A percentile compares a stretch with the other conserved stretches of the same genome.
phyloP scores from a whole-genome alignment of 2,329 filamentous ascomycete genomes.

The Aspergillus persii region DNA sequence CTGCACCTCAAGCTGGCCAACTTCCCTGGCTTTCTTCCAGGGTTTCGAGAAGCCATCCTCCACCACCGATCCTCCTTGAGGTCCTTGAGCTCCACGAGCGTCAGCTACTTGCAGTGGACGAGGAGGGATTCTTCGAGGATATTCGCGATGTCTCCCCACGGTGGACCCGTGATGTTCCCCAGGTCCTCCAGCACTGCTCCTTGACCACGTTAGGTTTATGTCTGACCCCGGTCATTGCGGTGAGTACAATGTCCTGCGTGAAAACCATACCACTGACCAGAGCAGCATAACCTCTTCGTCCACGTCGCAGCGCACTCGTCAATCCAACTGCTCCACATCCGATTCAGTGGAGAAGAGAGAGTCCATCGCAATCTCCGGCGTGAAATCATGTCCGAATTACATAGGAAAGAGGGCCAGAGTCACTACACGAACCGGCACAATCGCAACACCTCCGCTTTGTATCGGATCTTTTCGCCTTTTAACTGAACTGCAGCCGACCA shows the following conservation, averaged over 20 bases:
- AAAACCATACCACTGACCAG: neutral
- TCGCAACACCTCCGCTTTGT: neutral
- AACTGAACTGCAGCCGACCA: neutral
- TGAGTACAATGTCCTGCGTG: constrained; percentile 2
- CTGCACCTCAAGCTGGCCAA: constrained; percentile 12
- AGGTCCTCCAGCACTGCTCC: constrained; percentile 3
- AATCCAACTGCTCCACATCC: constrained; percentile 9
- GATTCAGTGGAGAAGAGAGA: constrained; percentile 4
- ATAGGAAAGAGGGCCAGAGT: neutral
- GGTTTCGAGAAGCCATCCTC: constrained; percentile 7
- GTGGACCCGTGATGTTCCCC: constrained; percentile 1
- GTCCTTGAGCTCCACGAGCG: constrained; percentile 13
- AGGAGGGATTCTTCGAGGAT: constrained; percentile 11
- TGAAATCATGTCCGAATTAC: neutral
- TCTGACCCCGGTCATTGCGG: constrained; percentile 4
- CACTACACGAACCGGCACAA: neutral
- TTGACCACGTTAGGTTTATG: constrained; percentile 6
- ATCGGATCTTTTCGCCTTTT: neutral
- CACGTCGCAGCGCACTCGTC: constrained; percentile 2
- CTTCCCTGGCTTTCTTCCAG: constrained; percentile 6
- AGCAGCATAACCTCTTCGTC: neutral
- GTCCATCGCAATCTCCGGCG: neutral
- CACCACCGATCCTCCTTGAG: constrained; percentile 12
- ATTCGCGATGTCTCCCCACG: constrained; percentile 8
- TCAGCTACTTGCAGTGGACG: constrained; percentile 6